Base-by-base conservation (phyloP, 1,284 basidiomycete genomes). In the Cutaneotrichosporon sp. region DNA sequence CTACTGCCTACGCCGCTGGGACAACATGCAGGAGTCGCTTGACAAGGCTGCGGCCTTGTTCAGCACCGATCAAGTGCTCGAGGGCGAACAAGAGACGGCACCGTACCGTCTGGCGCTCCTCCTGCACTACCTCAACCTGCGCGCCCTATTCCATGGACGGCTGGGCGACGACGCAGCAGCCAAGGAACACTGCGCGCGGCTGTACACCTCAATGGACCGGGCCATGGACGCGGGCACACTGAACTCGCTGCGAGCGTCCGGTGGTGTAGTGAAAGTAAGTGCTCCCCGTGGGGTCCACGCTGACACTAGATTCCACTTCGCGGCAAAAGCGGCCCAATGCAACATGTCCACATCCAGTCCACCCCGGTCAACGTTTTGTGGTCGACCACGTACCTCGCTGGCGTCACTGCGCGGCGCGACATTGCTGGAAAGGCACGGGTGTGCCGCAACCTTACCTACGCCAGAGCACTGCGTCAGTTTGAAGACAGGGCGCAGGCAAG, bases 281-380 rank as follows among this genome's bases (percentile, higher is more conserved):
- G 14, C 14, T 22, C 0, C 5, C n/a, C 0, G 7, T 42, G 3
- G 8, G 12, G 9, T 13, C 8, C 1, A 2, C 21, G 35, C 52
- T 50, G 17, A 52, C 46, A 4, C 21, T 18, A 59, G 58, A 45
- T 59, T 20, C 49, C 37, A 9, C 38, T 59, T 4, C 20, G 20
- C 3, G 34, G 35, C 2, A 34, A 45, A 4, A 26, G 49, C 13
- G 50, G 37, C 14, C 45, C 46, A 14, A 26, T 39, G 20, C 57
- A 59, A 15, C 44, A 56, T 7, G 49, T 69, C 14, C 35, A 38
- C 20, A 42, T 73, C 4, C 69, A 72, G 51, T 40, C 59, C 2
- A 73, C 70, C 0, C 68, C 70, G 2, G 61, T 65, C 7, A 70
- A 68, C 38, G 51, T 65, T n/a, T 52, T 66, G 3, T 67, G 61